These are phyloP conservation scores for Trichoderma virens DNA, from an alignment of 495 filamentous ascomycete genomes.

Conservation along the genomic window DNA sequence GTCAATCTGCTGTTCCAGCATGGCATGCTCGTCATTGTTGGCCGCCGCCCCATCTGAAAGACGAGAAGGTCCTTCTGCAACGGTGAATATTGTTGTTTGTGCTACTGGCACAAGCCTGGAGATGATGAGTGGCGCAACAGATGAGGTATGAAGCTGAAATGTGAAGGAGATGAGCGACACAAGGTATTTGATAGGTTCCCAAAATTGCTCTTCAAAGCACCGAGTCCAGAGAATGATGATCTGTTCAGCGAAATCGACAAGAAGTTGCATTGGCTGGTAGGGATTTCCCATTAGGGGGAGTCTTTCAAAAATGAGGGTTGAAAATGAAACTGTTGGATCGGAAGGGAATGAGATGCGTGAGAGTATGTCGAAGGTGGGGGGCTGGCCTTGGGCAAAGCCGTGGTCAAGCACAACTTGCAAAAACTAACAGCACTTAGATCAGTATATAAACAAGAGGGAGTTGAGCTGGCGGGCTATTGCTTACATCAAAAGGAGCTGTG, in stretches of 20 bases:
- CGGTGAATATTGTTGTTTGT: constrained; percentile 24
- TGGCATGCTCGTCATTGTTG: constrained; percentile 19
- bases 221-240: constrained; percentile 37
- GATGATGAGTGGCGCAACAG: constrained; percentile 35
- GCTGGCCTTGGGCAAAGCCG: constrained; percentile 24
- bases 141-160: constrained; percentile 31
- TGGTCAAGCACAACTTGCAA: constrained; percentile 37
- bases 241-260: constrained; percentile 36
- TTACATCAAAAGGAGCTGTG: constrained; percentile 28
- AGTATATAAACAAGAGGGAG: neutral
- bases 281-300: constrained; percentile 30
- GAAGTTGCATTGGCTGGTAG: constrained; percentile 27
- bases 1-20: constrained; percentile 25
- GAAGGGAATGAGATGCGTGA: constrained; percentile 34
- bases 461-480: constrained; percentile 3
- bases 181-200: constrained; percentile 36
- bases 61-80: constrained; percentile 23
- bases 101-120: constrained; percentile 34
- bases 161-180: constrained; percentile 30
- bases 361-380: constrained; percentile 35
- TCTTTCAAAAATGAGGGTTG: constrained; percentile 36
- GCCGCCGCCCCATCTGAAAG: constrained; percentile 21
- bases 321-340: constrained; percentile 29
- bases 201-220: constrained; percentile 33
- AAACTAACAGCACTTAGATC: constrained; percentile 26